Conservation (phyloP, 2,329 filamentous ascomycete species). For the Colletotrichum lupini region DNA sequence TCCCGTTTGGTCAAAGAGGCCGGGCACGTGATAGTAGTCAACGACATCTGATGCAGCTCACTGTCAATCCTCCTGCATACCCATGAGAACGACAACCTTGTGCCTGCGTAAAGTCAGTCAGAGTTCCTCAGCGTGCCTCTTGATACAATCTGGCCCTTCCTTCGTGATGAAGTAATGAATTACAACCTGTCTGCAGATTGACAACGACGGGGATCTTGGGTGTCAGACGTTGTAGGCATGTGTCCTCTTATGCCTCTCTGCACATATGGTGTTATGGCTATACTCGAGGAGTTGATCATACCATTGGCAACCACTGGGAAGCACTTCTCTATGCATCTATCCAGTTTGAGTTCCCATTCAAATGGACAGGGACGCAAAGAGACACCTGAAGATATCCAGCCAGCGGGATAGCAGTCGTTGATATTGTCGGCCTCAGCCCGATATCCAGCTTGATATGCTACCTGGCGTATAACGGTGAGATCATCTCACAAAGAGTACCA, state of each 20-base stretch:
- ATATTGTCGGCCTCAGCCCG: background rate
- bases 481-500: background rate
- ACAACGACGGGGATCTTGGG: background rate
- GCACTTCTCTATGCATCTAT: background rate
- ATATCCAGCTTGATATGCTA: background rate
- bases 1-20: background rate
- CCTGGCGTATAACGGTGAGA: background rate
- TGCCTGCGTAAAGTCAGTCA: background rate
- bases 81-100: background rate
- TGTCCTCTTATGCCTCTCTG: background rate
- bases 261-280: background rate
- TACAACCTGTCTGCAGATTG: too few relatives aligned
- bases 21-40: background rate
- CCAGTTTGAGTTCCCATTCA: background rate
- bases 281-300: background rate
- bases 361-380: background rate
- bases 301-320: background rate
- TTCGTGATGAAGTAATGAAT: background rate
- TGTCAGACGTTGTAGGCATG: background rate
- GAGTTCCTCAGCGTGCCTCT: background rate
- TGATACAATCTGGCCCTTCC: background rate
- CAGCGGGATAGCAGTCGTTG: background rate
- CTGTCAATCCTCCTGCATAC: background rate
- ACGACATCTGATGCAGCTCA: background rate
- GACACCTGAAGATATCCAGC: background rate